phyloP scores from a whole-genome alignment of 495 filamentous ascomycete genomes.

The Choiromyces venosus region DNA sequence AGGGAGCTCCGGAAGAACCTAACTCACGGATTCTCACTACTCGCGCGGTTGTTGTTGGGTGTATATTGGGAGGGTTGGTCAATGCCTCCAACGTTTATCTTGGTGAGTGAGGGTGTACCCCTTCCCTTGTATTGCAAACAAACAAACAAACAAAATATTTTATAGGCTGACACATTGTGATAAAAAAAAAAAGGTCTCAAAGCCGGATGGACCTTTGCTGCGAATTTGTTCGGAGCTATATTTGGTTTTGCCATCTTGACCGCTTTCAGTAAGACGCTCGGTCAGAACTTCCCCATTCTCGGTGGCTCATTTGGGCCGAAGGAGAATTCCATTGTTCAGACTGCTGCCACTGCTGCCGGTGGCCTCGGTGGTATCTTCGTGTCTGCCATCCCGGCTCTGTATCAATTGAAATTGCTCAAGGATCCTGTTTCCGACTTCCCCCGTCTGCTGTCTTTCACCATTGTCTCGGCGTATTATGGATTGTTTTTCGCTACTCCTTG shows the following conservation, averaged over 20 bases:
- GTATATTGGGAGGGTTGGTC: constrained; percentile 55
- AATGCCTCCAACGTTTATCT: constrained; percentile 64
- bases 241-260: constrained; percentile 64
- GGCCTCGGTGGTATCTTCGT: constrained; percentile 61
- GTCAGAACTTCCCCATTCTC: constrained; percentile 52
- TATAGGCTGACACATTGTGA: constrained; percentile 32
- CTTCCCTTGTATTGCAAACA: not conserved
- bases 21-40: constrained; percentile 51
- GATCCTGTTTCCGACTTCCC: constrained; percentile 55
- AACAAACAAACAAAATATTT: not conserved
- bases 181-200: constrained; percentile 49
- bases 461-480: constrained; percentile 62
- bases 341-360: constrained; percentile 58
- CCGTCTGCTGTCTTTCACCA: constrained; percentile 56
- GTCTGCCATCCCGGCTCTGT: constrained; percentile 60
- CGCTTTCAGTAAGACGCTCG: constrained; percentile 48
- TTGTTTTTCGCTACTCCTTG: constrained; percentile 60
- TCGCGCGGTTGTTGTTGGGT: constrained; percentile 54
- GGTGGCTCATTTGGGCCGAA: constrained; percentile 60
- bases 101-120: constrained; percentile 43
- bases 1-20: constrained; percentile 45
- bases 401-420: constrained; percentile 52
- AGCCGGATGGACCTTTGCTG: constrained; percentile 60
- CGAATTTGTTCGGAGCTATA: constrained; percentile 58
- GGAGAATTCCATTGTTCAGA: constrained; percentile 63